Percentiles rank a stretch among this genome's conserved stretches.
Evolutionary conservation across 2,329 filamentous ascomycete genomes (phyloP).

Genomic region (Dactylellina parvicollis): DNA sequence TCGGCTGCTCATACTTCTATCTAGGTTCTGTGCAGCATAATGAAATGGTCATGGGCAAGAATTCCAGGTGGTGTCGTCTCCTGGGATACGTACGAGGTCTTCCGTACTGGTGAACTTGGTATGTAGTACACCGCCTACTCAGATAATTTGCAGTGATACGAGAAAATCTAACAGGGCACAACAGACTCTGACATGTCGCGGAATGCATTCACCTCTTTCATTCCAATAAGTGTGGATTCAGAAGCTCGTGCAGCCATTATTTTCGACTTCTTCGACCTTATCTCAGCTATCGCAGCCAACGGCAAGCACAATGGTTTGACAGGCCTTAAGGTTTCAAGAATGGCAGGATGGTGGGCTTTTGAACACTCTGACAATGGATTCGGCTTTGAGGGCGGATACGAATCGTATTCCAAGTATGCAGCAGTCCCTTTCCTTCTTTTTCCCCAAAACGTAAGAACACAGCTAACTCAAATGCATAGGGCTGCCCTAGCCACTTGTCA

Average conservation of each 20-base stretch:
- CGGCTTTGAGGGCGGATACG: slow-evolving; percentile 95
- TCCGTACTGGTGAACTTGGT: slow-evolving; percentile 94
- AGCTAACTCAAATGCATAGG: slow-evolving; percentile 63
- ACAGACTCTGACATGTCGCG: slow-evolving; percentile 89
- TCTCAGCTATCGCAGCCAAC: slow-evolving; percentile 89
- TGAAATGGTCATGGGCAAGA: slow-evolving; percentile 99
- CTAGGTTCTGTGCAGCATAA: slow-evolving; percentile 88
- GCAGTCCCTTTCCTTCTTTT: not conserved
- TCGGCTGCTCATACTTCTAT: slow-evolving; percentile 56
- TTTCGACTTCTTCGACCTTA: slow-evolving; percentile 93
- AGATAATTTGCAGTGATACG: not conserved
- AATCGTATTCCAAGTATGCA: slow-evolving; percentile 80
- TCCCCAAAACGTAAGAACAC: slow-evolving; percentile 25
- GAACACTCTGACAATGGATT: slow-evolving; percentile 86
- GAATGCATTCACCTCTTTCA: slow-evolving; percentile 95
- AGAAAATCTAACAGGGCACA: slow-evolving; percentile 32
- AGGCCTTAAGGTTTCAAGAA: slow-evolving; percentile 89
- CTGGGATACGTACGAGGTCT: slow-evolving; percentile 96
- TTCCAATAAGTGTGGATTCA: slow-evolving; percentile 90
- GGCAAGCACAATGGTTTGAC: slow-evolving; percentile 92
- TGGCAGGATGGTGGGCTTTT: slow-evolving; percentile 99
- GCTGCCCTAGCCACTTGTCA: slow-evolving; percentile 96
- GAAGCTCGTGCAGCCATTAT: slow-evolving; percentile 86
- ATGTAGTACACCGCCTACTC: slow-evolving; percentile 58
- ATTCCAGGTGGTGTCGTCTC: slow-evolving; percentile 89